These are phyloP conservation scores for Davidsoniella neocaledoniae DNA, from an alignment of 2,329 filamentous ascomycete species.

Conservation along the genomic window DNA sequence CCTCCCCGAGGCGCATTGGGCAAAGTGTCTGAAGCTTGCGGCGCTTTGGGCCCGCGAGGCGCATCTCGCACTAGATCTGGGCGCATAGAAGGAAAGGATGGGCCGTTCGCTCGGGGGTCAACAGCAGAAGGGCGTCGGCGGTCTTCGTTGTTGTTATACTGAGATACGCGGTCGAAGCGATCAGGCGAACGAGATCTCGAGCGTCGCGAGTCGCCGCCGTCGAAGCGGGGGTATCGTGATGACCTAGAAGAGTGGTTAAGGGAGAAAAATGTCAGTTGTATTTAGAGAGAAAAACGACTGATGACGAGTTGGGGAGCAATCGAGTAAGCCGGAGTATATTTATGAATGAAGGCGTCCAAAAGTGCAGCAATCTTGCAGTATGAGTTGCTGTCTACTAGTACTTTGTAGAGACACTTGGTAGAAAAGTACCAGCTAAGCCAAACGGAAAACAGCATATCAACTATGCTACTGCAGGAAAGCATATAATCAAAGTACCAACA, in stretches of 20 bases:
- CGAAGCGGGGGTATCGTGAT: conserved; percentile 43
- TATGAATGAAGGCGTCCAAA: neutral
- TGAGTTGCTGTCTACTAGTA: no score
- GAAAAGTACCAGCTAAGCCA: no score
- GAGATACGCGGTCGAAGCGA: conserved; percentile 39
- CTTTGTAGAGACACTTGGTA: no score
- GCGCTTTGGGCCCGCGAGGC: conserved; percentile 67
- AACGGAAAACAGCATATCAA: no score
- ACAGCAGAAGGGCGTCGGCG: conserved; percentile 46
- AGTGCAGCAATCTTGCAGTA: neutral
- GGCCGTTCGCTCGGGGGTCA: conserved; percentile 29
- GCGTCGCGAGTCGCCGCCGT: conserved; percentile 35
- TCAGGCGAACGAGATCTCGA: conserved; percentile 53
- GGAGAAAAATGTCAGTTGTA: conserved; percentile 1
- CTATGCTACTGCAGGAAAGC: no score
- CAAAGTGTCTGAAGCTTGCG: conserved; percentile 40
- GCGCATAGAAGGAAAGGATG: conserved; percentile 43
- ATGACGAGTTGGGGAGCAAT: neutral
- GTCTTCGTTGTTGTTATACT: conserved; percentile 43
- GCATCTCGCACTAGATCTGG: conserved; percentile 43
- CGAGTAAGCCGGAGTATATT: neutral
- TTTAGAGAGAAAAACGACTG: neutral
- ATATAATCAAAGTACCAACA: no score
- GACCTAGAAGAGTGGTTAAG: conserved; percentile 21
- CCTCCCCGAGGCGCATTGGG: conserved; percentile 50